Conservation (phyloP, 345 rosid genomes). For the Citrus cavaleriei region DNA sequence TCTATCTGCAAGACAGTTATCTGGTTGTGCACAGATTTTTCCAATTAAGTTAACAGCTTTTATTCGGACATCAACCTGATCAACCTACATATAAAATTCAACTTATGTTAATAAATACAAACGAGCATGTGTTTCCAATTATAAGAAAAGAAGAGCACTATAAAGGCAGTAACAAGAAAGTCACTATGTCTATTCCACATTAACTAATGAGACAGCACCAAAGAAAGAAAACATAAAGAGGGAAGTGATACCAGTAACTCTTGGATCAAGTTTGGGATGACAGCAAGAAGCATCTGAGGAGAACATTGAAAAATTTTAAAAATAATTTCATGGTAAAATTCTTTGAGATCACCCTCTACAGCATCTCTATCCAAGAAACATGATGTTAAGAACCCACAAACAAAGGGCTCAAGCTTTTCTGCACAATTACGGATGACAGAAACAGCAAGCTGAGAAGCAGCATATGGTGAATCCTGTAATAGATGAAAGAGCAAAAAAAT, state of each 20-base stretch:
- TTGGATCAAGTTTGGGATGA: conserved; percentile 68
- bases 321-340: conserved; percentile 76
- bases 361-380: conserved; percentile 71
- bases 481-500: conserved; percentile 2
- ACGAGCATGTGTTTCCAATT: neutral
- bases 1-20: conserved; percentile 41
- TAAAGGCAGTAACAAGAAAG: neutral
- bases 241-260: conserved; percentile 63
- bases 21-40: conserved; percentile 60
- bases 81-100: conserved; percentile 46
- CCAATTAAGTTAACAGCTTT: conserved; percentile 81
- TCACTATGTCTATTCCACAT: neutral
- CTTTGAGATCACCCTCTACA: conserved; percentile 59
- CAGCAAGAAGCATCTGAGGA: conserved; percentile 73
- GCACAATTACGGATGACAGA: conserved; percentile 69
- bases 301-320: conserved; percentile 61
- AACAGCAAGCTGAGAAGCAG: conserved; percentile 69
- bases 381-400: conserved; percentile 69
- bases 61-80: conserved; percentile 87
- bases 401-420: conserved; percentile 64
- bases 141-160: neutral
- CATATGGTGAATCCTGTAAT: conserved; percentile 48
- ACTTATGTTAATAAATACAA: neutral
- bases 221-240: conserved; percentile 6
- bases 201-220: neutral